Conservation (phyloP, 1,284 basidiomycete species). For the Pyrrhoderma noxium region DNA sequence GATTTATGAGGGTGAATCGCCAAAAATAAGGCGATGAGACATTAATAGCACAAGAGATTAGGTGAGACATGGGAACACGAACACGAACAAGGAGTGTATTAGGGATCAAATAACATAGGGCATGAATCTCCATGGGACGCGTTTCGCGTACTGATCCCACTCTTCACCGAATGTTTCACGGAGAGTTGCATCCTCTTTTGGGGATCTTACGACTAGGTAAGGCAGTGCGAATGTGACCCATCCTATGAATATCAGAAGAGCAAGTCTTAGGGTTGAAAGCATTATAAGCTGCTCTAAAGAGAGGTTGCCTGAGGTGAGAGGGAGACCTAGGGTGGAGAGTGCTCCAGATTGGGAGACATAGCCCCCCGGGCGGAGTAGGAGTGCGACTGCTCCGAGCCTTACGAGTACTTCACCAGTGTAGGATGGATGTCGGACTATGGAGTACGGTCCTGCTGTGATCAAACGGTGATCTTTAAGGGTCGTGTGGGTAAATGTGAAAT, state of each 20-base stretch:
- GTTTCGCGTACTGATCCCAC: slow-evolving; percentile 18
- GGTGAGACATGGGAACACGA: no score
- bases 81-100: no score
- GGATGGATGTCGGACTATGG: slow-evolving; percentile 14
- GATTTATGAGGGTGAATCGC: no score
- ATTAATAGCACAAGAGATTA: no score
- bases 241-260: background rate
- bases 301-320: background rate
- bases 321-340: background rate
- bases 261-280: slow-evolving; percentile 1
- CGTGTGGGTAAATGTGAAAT: slow-evolving; percentile 15
- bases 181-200: slow-evolving; percentile 18
- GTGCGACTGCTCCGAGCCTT: slow-evolving; percentile 2
- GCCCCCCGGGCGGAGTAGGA: slow-evolving; percentile 5
- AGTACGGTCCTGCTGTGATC: slow-evolving; percentile 12
- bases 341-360: slow-evolving; percentile 3
- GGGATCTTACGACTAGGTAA: slow-evolving; percentile 8
- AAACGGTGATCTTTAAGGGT: slow-evolving; percentile 12
- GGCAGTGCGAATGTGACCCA: slow-evolving; percentile 10
- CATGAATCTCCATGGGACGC: slow-evolving; percentile 18
- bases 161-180: slow-evolving; percentile 17
- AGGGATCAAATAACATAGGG: slow-evolving; percentile 14
- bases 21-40: no score
- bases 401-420: slow-evolving; percentile 13
- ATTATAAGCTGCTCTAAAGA: background rate